Evolutionary conservation across 2,329 filamentous ascomycete genomes (phyloP).

Genomic region (Metarhizium rileyi): DNA sequence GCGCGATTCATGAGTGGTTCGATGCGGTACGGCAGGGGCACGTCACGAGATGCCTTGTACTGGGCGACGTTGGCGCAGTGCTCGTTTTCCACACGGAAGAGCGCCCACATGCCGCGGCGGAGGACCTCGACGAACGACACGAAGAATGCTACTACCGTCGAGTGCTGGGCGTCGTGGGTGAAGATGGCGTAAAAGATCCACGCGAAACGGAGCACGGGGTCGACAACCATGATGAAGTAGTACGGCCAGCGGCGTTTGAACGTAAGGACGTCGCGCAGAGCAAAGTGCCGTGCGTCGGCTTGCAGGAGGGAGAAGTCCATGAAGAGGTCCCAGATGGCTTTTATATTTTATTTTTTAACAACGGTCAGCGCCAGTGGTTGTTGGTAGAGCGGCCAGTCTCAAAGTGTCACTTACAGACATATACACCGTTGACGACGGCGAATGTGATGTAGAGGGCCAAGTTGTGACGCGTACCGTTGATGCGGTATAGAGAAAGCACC

Average conservation of each 20-base stretch:
- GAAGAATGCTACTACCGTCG: slow-evolving; percentile 69
- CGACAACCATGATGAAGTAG: slow-evolving; percentile 72
- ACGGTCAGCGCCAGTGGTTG: not conserved
- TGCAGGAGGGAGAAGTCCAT: slow-evolving; percentile 97
- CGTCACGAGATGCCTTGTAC: slow-evolving; percentile 81
- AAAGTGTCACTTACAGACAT: slow-evolving; percentile 52
- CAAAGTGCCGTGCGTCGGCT: slow-evolving; percentile 53
- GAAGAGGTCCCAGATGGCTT: slow-evolving; percentile 81
- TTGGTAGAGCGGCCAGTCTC: not conserved
- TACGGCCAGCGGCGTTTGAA: slow-evolving; percentile 76
- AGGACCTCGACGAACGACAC: slow-evolving; percentile 70
- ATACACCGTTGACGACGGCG: slow-evolving; percentile 72
- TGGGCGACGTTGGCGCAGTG: slow-evolving; percentile 87
- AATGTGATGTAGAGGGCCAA: slow-evolving; percentile 71
- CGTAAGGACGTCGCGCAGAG: slow-evolving; percentile 68
- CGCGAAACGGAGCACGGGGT: slow-evolving; percentile 79
- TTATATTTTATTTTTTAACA: too few species aligned
- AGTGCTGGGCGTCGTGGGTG: slow-evolving; percentile 70
- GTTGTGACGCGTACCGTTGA: slow-evolving; percentile 45
- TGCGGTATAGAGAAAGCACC: slow-evolving; percentile 73
- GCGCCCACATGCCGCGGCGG: slow-evolving; percentile 81
- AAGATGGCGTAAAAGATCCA: slow-evolving; percentile 94
- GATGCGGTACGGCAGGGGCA: slow-evolving; percentile 72
- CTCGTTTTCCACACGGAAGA: slow-evolving; percentile 95
- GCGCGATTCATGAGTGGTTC: slow-evolving; percentile 35